A percentile compares a stretch with the other conserved stretches of the same genome.
phyloP scores from a whole-genome alignment of 2,329 filamentous ascomycete genomes.

The Orbilia ellipsospora region DNA sequence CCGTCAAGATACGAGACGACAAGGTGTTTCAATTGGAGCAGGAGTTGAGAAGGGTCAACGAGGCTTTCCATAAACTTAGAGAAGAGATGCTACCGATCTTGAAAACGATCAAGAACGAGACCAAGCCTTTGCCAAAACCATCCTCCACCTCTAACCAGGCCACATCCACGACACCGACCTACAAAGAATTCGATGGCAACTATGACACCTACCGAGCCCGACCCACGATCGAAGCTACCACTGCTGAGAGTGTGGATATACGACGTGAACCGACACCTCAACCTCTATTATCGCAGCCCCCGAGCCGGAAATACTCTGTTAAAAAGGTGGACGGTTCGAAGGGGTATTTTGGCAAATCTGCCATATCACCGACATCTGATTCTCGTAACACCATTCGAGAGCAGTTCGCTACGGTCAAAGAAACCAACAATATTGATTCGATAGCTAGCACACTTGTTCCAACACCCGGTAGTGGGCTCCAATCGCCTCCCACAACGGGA shows the following conservation, averaged over 20 bases:
- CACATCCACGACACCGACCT: constrained; percentile 49
- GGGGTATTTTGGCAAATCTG: constrained; percentile 30
- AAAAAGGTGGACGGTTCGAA: constrained; percentile 37
- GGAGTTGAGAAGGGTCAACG: constrained; percentile 82
- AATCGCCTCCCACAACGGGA: constrained; percentile 36
- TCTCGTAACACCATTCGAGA: constrained; percentile 46
- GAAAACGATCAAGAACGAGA: constrained; percentile 88
- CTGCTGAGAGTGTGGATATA: constrained; percentile 41
- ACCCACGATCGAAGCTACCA: constrained; percentile 16
- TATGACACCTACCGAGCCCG: constrained; percentile 37
- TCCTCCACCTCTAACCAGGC: constrained; percentile 23
- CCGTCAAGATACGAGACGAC: constrained; percentile 88
- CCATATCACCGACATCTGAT: constrained; percentile 43
- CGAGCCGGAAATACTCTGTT: constrained; percentile 49
- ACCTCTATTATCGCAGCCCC: constrained; percentile 45
- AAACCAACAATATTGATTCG: constrained; percentile 36
- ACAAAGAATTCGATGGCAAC: constrained; percentile 44
- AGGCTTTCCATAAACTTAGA: constrained; percentile 87
- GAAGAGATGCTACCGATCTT: constrained; percentile 93
- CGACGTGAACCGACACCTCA: constrained; percentile 50
- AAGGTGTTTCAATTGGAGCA: constrained; percentile 84
- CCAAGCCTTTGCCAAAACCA: constrained; percentile 79
- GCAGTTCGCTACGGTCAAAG: constrained; percentile 46
- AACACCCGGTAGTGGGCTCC: constrained; percentile 41
- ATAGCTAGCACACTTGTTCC: constrained; percentile 51